Base-by-base conservation (phyloP, 345 rosid genomes). In the Citrus trifoliata region DNA sequence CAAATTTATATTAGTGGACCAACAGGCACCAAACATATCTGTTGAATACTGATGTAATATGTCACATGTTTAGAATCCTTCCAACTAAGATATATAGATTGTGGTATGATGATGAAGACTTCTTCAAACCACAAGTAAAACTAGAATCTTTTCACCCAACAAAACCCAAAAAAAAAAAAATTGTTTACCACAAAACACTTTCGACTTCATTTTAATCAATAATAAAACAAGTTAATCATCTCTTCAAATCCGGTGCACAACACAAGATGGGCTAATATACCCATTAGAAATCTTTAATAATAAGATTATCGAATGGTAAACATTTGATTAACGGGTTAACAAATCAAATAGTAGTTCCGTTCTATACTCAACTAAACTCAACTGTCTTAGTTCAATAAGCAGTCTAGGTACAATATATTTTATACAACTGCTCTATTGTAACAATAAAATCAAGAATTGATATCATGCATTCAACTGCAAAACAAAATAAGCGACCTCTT, bases 401-500 rank as follows among this genome's bases (percentile, higher is more conserved):
- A 66, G 21, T 4, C 27, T 35, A 66, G 70, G 48, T 5, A 35
- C 16, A 21, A 66, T 3, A 8, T 24, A n/a, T 66, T 24, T 53
- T 19, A 18, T 53, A 18, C 58, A 53, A 30, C 67, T 7, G 40
- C 40, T 30, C 1, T 32, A 53, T 53, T 19, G 2, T 16, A 53
- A 53, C 21, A 53, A 53, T 53, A 53, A 53, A 53, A 53, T 53
- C 22, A 59, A n/a, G 28, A 59, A 59, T n/a, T 9, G 10, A 59
- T 22, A n/a, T n/a, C 27, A 59, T 22, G 27, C 62, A 58, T 60
- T 59, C 42, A 33, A 71, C 25, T 19, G 2, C 64, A 37, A 68
- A 8, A 1, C 6, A 59, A 79, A 83, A 72, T 7, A 80, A 72
- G 56, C 10, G 37, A 91, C 99, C 94, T 93, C 96, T 25, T 70